phyloP scores from a whole-genome alignment of 2,329 filamentous ascomycete species.

The Microascus cirrosus region DNA sequence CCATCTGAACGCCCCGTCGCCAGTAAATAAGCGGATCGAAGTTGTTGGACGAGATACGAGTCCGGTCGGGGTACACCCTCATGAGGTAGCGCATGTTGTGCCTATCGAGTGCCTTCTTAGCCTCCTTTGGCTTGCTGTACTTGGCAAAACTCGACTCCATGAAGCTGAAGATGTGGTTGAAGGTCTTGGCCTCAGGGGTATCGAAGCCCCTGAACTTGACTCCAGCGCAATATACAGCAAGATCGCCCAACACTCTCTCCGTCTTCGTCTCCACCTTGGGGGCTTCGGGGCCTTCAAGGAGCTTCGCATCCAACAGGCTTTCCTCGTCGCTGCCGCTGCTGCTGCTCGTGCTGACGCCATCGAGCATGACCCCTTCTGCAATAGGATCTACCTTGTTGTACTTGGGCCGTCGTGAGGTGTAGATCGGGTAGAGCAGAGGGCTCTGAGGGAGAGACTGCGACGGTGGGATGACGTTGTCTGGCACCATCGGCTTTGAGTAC shows the following conservation, averaged over 20 bases:
- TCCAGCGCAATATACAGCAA: conserved; percentile 66
- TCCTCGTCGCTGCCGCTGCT: conserved; percentile 4
- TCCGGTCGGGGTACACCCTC: conserved; percentile 82
- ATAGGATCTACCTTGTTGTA: conserved; percentile 43
- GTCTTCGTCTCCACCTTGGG: conserved; percentile 71
- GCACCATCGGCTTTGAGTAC: conserved; percentile 41
- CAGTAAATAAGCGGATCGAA: conserved; percentile 91
- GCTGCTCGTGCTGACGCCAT: conserved; percentile 1
- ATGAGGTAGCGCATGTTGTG: conserved; percentile 91
- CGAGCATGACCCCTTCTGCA: conserved; percentile 28
- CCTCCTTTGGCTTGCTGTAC: conserved; percentile 63
- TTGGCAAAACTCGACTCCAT: conserved; percentile 81
- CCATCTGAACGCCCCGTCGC: conserved; percentile 95
- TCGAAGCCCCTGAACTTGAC: conserved; percentile 80
- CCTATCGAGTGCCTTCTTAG: conserved; percentile 67
- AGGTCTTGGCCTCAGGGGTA: conserved; percentile 66
- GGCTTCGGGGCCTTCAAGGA: conserved; percentile 49
- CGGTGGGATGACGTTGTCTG: conserved; percentile 37
- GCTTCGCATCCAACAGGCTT: conserved; percentile 61
- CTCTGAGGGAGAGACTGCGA: conserved; percentile 41
- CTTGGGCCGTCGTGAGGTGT: conserved; percentile 38
- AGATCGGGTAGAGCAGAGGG: conserved; percentile 39
- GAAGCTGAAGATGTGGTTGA: conserved; percentile 93
- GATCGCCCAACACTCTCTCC: conserved; percentile 65
- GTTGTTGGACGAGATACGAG: conserved; percentile 78